phyloP scores from a whole-genome alignment of 2,329 filamentous ascomycete species.

The Fusarium globosum region DNA sequence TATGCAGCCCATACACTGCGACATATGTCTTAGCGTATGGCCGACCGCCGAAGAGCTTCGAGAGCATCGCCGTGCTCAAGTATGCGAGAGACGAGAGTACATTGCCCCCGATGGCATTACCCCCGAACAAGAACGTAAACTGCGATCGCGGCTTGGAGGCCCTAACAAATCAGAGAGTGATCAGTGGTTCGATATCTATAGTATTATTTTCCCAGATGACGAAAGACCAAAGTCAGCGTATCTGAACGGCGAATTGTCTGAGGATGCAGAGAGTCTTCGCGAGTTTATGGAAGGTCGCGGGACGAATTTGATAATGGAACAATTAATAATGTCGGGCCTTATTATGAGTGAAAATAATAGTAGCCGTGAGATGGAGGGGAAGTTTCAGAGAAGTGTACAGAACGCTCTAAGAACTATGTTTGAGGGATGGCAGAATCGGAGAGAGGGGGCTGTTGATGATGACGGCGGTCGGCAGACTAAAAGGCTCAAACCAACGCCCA shows the following conservation, averaged over 20 bases:
- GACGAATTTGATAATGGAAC: not conserved
- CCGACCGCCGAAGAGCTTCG: not conserved
- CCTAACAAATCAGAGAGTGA: slow-evolving; percentile 2
- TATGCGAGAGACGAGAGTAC: not conserved
- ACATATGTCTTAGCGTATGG: not conserved
- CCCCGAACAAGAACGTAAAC: not conserved
- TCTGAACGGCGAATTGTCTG: not conserved
- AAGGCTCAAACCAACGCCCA: not conserved
- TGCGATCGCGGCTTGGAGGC: not conserved
- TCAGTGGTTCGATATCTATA: slow-evolving; percentile 6
- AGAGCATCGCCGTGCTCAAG: not conserved
- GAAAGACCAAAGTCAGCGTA: not conserved
- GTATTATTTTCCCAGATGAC: not conserved
- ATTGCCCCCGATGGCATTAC: not conserved
- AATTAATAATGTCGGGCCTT: not conserved
- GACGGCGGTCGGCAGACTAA: not conserved
- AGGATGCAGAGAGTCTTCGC: not conserved
- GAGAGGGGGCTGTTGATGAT: not conserved
- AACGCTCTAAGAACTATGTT: not conserved
- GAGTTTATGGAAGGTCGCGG: slow-evolving; percentile 6
- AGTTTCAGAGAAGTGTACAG: not conserved
- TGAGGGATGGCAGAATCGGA: not conserved
- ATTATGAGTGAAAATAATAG: not conserved
- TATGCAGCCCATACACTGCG: slow-evolving; percentile 3
- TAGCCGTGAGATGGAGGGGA: not conserved